Conservation (phyloP, 2,329 filamentous ascomycete species). For the Colletotrichum somersetense region DNA sequence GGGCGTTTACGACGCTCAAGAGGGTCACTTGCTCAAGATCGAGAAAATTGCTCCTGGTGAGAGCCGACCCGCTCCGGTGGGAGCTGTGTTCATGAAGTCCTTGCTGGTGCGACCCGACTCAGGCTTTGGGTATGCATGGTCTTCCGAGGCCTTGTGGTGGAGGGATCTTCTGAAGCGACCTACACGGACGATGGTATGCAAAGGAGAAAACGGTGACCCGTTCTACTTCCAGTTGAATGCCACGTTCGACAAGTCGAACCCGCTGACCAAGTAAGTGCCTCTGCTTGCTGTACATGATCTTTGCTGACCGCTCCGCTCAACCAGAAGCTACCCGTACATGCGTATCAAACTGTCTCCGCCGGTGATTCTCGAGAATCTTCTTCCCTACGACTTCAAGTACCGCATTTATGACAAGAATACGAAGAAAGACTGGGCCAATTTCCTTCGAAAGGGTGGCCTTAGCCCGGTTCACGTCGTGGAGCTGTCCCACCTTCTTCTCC, state of each 20-base stretch:
- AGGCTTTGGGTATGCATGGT: constrained; percentile 97
- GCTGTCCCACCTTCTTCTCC: constrained; percentile 88
- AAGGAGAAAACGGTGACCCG: constrained; percentile 86
- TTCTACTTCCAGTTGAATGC: constrained; percentile 98
- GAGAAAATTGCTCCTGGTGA: constrained; percentile 97
- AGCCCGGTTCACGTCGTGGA: constrained; percentile 98
- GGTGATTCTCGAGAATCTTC: constrained; percentile 91
- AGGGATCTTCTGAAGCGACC: constrained; percentile 87
- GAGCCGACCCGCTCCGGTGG: constrained; percentile 89
- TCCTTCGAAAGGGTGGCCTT: constrained; percentile 93
- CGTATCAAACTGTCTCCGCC: constrained; percentile 90
- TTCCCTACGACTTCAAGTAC: constrained; percentile 99
- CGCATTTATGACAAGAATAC: constrained; percentile 99
- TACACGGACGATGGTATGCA: constrained; percentile 88
- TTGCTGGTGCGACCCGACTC: constrained; percentile 91
- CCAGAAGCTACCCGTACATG: constrained; percentile 92
- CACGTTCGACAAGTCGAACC: constrained; percentile 84
- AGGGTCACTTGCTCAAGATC: constrained; percentile 94
- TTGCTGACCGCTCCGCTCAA: constrained; percentile 48
- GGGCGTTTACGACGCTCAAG: constrained; percentile 87
- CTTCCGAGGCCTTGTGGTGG: constrained; percentile 90
- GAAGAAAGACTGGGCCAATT: constrained; percentile 99
- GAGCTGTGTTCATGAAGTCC: constrained; percentile 90
- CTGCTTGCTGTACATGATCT: not conserved
- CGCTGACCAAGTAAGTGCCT: constrained; percentile 74